A percentile compares a stretch with the other conserved stretches of the same genome.
Evolutionary conservation across 768 basidiomycete genomes (phyloP).

Genomic region (Boletus subcaerulescens): DNA sequence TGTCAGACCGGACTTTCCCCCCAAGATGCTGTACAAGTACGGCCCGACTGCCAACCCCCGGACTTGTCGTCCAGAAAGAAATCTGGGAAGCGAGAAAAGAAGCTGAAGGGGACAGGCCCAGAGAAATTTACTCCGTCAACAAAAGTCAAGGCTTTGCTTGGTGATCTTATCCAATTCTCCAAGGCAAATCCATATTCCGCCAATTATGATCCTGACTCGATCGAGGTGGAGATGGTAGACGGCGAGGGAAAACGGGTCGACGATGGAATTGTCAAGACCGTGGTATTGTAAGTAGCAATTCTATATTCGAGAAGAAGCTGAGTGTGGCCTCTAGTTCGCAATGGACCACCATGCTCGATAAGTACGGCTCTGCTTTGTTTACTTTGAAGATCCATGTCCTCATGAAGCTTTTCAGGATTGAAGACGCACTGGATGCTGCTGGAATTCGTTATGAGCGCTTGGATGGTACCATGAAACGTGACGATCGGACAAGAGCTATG

Average conservation of each 20-base stretch:
- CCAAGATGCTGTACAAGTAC: constrained; percentile 81
- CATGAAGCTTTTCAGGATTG: constrained; percentile 51
- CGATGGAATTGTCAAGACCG: constrained; percentile 78
- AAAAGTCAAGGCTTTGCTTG: constrained; percentile 81
- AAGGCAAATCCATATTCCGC: constrained; percentile 78
- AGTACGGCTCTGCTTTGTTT: constrained; percentile 40
- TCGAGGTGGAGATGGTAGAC: constrained; percentile 79
- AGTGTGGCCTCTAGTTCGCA: constrained; percentile 60
- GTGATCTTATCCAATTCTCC: constrained; percentile 79
- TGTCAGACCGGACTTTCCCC: constrained; percentile 70
- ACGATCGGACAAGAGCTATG: constrained; percentile 89
- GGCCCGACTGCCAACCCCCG: constrained; percentile 49
- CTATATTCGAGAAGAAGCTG: constrained; percentile 13
- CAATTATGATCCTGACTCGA: constrained; percentile 76
- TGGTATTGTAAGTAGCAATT: constrained; percentile 79
- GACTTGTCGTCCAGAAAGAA: constrained; percentile 57
- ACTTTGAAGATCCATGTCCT: constrained; percentile 1
- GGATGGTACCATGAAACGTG: constrained; percentile 98
- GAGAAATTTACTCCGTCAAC: constrained; percentile 77
- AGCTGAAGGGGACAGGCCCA: constrained; percentile 47
- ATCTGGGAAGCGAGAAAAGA: constrained; percentile 61
- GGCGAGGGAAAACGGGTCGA: constrained; percentile 66
- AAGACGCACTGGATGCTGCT: constrained; percentile 81
- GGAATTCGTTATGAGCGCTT: constrained; percentile 87
- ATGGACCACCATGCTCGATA: constrained; percentile 93